Evolutionary conservation across 2,329 filamentous ascomycete genomes (phyloP).

Genomic region (Erysiphe pulchra): DNA sequence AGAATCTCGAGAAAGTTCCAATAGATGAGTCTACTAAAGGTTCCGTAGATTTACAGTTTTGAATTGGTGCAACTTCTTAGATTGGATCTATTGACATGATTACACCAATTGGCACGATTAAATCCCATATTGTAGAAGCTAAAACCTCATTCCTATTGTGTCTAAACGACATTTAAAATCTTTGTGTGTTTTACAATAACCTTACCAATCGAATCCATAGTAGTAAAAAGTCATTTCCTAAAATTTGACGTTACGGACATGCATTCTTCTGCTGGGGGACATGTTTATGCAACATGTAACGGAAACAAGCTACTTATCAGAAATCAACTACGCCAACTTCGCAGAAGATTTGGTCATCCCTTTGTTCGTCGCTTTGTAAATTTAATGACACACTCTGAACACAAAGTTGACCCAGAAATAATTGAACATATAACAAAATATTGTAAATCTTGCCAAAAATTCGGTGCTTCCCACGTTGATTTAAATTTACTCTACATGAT

Average conservation of each 20-base stretch:
- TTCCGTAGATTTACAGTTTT: not conserved
- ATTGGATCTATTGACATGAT: not conserved
- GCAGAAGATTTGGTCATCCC: not conserved
- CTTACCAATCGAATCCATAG: no score
- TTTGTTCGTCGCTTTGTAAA: not conserved
- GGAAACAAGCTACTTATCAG: not conserved
- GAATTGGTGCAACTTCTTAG: not conserved
- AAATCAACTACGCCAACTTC: not conserved
- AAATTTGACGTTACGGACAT: no score
- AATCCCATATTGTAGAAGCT: not conserved
- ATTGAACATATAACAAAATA: no score
- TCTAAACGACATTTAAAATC: no score
- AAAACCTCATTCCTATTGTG: not conserved
- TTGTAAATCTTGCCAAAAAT: no score
- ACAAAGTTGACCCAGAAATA: no score
- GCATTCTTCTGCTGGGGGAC: no score
- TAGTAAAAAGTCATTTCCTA: no score
- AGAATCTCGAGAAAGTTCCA: not conserved
- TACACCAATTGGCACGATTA: not conserved
- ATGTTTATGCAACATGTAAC: no score
- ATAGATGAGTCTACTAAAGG: not conserved
- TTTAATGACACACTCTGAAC: not conserved
- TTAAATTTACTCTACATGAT: no score
- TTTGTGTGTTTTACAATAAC: no score
- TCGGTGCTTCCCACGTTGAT: no score